phyloP scores from a whole-genome alignment of 2,329 filamentous ascomycete species.

The Orbilia ellipsospora region DNA sequence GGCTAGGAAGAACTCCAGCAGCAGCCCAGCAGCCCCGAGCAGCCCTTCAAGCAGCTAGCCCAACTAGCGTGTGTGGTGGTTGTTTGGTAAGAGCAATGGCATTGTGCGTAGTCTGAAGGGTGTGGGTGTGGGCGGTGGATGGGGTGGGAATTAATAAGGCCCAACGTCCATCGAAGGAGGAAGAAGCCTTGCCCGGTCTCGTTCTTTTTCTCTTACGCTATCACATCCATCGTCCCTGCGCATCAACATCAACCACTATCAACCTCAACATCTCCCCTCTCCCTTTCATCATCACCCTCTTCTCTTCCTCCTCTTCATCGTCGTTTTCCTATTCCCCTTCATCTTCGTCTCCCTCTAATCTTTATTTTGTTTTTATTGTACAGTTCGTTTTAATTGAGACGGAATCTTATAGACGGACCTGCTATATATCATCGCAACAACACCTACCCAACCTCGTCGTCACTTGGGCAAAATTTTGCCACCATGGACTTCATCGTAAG shows the following conservation, averaged over 20 bases:
- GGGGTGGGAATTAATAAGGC: constrained; percentile 2
- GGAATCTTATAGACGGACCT: constrained; percentile 8
- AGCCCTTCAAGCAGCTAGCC: no score
- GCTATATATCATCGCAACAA: constrained; percentile 25
- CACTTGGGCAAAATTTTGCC: constrained; percentile 31
- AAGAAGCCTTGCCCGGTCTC: constrained; percentile 4
- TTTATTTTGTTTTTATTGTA: constrained; percentile 28
- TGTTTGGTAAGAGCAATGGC: no score
- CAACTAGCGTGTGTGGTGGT: no score
- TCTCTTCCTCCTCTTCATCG: constrained; percentile 1
- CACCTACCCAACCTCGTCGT: constrained; percentile 2
- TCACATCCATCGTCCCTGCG: constrained; percentile 19
- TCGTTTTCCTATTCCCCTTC: constrained; percentile 16
- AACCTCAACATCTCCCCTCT: background rate
- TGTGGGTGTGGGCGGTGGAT: constrained; percentile 3
- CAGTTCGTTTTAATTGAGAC: constrained; percentile 14
- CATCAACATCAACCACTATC: background rate
- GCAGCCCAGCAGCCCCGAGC: no score
- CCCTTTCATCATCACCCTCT: constrained; percentile 15
- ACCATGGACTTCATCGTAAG: constrained; percentile 58
- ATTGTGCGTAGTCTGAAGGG: background rate
- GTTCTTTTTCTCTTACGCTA: constrained; percentile 39
- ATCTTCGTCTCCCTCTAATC: constrained; percentile 26
- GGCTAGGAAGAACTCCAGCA: no score
- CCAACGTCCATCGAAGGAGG: background rate